Evolutionary conservation across 2,329 filamentous ascomycete genomes (phyloP).

Genomic region (Penicillium sclerotiorum): DNA sequence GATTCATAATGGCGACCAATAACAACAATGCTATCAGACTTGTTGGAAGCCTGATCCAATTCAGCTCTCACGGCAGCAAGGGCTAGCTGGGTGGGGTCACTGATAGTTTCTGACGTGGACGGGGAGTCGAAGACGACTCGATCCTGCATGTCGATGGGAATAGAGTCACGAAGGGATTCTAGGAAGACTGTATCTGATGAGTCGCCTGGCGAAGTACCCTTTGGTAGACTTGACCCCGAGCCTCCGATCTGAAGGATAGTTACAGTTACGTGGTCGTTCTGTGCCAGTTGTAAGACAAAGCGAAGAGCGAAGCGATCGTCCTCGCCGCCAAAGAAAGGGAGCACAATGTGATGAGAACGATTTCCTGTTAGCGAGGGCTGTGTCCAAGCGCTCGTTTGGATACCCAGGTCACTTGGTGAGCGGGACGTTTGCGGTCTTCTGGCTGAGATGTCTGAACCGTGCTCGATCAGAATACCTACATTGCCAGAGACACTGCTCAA

Average conservation of each 20-base stretch:
- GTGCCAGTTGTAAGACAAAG: slow-evolving; percentile 80
- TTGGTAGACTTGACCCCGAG: not conserved
- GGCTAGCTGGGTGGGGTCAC: slow-evolving; percentile 45
- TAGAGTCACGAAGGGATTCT: slow-evolving; percentile 57
- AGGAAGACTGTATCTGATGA: slow-evolving; percentile 58
- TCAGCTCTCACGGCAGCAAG: slow-evolving; percentile 60
- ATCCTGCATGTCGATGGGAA: slow-evolving; percentile 53
- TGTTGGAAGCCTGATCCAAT: slow-evolving; percentile 62
- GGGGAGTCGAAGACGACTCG: slow-evolving; percentile 60
- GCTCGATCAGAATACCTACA: slow-evolving; percentile 78
- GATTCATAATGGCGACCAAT: slow-evolving; percentile 56
- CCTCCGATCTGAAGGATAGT: slow-evolving; percentile 67
- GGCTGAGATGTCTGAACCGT: slow-evolving; percentile 56
- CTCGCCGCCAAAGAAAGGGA: slow-evolving; percentile 80
- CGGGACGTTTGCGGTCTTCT: slow-evolving; percentile 37
- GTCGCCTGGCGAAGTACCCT: not conserved
- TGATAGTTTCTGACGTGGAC: slow-evolving; percentile 44
- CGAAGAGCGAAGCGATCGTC: slow-evolving; percentile 81
- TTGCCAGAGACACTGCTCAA: slow-evolving; percentile 67
- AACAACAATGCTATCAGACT: slow-evolving; percentile 72
- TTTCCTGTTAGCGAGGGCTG: slow-evolving; percentile 58
- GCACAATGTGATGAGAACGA: slow-evolving; percentile 78
- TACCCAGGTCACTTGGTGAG: slow-evolving; percentile 59
- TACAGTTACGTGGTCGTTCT: slow-evolving; percentile 75
- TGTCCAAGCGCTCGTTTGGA: slow-evolving; percentile 62